Percentiles rank a stretch among this genome's conserved stretches.
Evolutionary conservation across 1,139 yeast species (phyloP).

Genomic region (Eremothecium coryli): DNA sequence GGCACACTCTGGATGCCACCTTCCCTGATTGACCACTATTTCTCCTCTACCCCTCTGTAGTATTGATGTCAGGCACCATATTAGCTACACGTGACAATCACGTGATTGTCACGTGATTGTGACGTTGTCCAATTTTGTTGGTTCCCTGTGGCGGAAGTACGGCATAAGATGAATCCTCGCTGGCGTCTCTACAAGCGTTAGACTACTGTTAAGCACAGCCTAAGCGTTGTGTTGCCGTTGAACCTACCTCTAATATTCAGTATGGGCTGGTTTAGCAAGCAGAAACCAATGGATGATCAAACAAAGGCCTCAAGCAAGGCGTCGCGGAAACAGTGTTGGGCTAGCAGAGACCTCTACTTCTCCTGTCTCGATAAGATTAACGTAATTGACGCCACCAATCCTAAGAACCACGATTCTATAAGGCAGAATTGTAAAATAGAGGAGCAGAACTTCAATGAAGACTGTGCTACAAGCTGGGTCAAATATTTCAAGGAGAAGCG

Average conservation of each 20-base stretch:
- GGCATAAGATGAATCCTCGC: no score
- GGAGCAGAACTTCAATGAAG: slow-evolving; percentile 39
- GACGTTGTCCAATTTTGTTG: no score
- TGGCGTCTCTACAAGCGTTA: no score
- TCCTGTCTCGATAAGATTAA: slow-evolving; percentile 47
- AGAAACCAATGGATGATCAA: slow-evolving; percentile 18
- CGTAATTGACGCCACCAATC: slow-evolving; percentile 43
- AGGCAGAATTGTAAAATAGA: slow-evolving; percentile 37
- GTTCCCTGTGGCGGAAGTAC: no score
- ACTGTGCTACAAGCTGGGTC: slow-evolving; percentile 62
- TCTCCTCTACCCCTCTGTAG: no score
- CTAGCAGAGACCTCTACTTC: slow-evolving; percentile 50
- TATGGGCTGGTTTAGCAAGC: slow-evolving; percentile 20
- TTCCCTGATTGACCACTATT: no score
- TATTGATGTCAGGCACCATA: no score
- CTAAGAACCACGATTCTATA: slow-evolving; percentile 28
- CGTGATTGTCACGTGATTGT: no score
- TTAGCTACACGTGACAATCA: no score
- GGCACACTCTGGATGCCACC: no score
- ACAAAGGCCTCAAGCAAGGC: slow-evolving; percentile 42
- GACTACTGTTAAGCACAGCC: no score
- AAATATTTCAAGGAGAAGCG: slow-evolving; percentile 61
- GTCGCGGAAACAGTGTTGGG: slow-evolving; percentile 58
- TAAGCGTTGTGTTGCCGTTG: no score
- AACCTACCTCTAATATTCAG: background rate